A percentile compares a stretch with the other conserved stretches of the same genome.
phyloP scores from a whole-genome alignment of 2,329 filamentous ascomycete genomes.

The Claviceps capensis region DNA sequence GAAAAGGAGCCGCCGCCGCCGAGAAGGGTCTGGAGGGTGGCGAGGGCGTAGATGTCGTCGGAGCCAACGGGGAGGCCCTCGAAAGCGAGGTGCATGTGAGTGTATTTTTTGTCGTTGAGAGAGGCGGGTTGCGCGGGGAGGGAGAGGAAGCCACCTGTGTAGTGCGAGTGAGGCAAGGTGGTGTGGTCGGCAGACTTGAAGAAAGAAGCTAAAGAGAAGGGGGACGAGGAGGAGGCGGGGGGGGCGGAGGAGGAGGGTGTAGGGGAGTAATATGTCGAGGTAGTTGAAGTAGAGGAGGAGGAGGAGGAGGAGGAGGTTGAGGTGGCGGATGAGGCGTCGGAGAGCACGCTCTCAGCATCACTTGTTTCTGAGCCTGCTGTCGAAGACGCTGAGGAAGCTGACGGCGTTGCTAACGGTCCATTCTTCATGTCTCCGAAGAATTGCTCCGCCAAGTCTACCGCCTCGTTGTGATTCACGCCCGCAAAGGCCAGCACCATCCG shows the following conservation, averaged over 20 bases:
- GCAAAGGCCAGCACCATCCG: constrained; percentile 91
- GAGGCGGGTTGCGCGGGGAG: constrained; percentile 71
- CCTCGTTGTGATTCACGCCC: constrained; percentile 70
- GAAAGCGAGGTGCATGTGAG: constrained; percentile 90
- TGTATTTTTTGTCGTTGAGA: constrained; percentile 65
- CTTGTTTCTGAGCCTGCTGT: constrained; percentile 46
- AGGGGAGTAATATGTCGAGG: constrained; percentile 7
- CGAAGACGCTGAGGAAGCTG: constrained; percentile 23
- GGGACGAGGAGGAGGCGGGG: constrained; percentile 23
- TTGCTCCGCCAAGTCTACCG: constrained; percentile 64
- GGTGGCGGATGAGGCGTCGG: constrained; percentile 20
- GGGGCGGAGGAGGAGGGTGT: constrained; percentile 20
- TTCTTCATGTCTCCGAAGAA: constrained; percentile 84
- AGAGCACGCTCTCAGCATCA: constrained; percentile 16
- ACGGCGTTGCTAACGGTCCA: background rate
- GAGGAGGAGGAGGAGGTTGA: constrained; percentile 19
- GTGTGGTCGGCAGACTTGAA: no score
- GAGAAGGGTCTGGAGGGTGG: constrained; percentile 87
- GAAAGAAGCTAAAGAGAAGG: constrained; percentile 14
- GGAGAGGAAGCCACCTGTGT: constrained; percentile 87
- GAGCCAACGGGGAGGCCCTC: constrained; percentile 85
- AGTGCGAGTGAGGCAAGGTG: constrained; percentile 53
- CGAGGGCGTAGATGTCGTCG: constrained; percentile 89
- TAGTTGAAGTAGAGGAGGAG: constrained; percentile 15
- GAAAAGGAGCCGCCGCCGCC: constrained; percentile 95